Base-by-base conservation (phyloP, 495 filamentous ascomycete genomes). In the Hypomontagnella monticulosa region DNA sequence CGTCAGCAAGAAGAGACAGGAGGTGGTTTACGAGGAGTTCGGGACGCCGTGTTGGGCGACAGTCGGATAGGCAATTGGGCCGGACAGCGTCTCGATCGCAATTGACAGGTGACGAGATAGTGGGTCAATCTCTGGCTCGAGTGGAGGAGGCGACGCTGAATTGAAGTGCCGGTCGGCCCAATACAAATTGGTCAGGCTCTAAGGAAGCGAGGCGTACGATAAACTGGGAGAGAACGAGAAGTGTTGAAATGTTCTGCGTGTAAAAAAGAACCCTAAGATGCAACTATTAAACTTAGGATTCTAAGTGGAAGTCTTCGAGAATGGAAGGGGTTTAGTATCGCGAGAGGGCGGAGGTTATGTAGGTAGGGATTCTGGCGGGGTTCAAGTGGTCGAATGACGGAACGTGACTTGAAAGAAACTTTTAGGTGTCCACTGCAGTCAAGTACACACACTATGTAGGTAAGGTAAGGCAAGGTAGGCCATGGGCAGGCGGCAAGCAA, bases 41-140 rank as follows among this genome's bases (percentile, higher is more conserved):
- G 61, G 48, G 46, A 61, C 65, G 79, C 80, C 80, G 80, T 82
- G 75, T 77, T 81, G 80, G 80, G 80, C 80, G 75, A 80, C 73
- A 72, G 70, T 59, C 74, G 37, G 67, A 66, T 63, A 62, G 44
- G 44, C 57, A 63, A 69, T 63, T 72, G 66, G 57, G 62, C 66
- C 61, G 59, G 42, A 50, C 55, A 70, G 55, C 61, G 51, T 65
- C 57, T 72, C 66, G 53, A 63, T 65, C 51, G 69, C 71, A 70
- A 71, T 74, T 67, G 66, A 68, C 58, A 63, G 63, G 57, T 66
- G 49, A 61, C 61, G 62, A 65, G 49, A 52, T 61, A 42, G 48
- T 60, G 57, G 66, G 63, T 68, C 62, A 61, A 61, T 72, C 50
- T 51, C 37, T 61, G 51, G 59, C 41, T 57, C 38, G 33, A 36